These are phyloP conservation scores for Metarhizium anisopliae DNA, from an alignment of 2,329 filamentous ascomycete species.

Conservation along the genomic window DNA sequence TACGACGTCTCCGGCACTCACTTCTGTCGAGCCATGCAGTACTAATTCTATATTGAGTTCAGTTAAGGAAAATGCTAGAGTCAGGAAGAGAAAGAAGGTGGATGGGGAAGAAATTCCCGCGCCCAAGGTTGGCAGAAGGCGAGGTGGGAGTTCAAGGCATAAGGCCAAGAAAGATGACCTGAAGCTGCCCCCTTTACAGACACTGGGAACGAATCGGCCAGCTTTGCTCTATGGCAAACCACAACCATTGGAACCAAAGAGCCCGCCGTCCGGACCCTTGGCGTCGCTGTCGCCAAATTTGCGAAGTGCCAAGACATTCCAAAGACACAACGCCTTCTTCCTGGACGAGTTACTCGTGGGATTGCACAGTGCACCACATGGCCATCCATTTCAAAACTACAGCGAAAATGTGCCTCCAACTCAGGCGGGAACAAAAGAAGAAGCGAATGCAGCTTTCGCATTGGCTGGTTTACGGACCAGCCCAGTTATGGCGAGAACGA, in stretches of 20 bases:
- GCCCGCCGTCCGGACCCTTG: slow-evolving; percentile 18
- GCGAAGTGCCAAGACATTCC: slow-evolving; percentile 12
- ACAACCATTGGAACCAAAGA: slow-evolving; percentile 21
- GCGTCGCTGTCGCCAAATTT: slow-evolving; percentile 22
- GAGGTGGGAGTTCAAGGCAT: slow-evolving; percentile 2
- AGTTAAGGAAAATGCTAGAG: slow-evolving; percentile 39
- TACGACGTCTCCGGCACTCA: background rate
- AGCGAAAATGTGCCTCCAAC: background rate
- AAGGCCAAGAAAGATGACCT: slow-evolving; percentile 9
- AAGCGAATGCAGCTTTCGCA: slow-evolving; percentile 11
- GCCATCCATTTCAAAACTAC: slow-evolving; percentile 1
- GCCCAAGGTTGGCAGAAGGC: slow-evolving; percentile 9
- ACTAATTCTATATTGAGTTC: slow-evolving; percentile 39
- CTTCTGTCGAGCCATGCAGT: background rate
- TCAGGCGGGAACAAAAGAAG: slow-evolving; percentile 4
- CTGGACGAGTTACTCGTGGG: slow-evolving; percentile 13
- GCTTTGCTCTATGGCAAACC: slow-evolving; percentile 13
- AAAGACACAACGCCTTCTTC: slow-evolving; percentile 14
- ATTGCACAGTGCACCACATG: slow-evolving; percentile 11
- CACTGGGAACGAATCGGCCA: slow-evolving; percentile 11
- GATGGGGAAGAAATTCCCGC: slow-evolving; percentile 26
- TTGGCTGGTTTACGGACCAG: slow-evolving; percentile 15
- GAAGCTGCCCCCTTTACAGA: slow-evolving; percentile 22
- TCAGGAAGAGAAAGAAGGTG: slow-evolving; percentile 38
- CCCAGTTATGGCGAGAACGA: slow-evolving; percentile 5